Base-by-base conservation (phyloP, 352 stramenopile species). In the Plasmopara muralis region DNA sequence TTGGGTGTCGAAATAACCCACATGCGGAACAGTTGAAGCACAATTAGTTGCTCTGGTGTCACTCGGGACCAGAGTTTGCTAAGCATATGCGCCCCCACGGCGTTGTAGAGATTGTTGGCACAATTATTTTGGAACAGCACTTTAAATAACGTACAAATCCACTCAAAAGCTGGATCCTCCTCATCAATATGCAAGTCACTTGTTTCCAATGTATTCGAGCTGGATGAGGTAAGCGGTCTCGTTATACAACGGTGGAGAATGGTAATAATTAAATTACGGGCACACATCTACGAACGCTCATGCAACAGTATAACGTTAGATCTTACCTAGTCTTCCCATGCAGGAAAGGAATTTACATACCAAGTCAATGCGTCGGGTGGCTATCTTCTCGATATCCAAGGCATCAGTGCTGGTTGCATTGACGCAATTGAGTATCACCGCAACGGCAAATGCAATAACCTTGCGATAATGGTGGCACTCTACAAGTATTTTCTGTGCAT, bases 391-490 rank as follows among this genome's bases (percentile, higher is more conserved):
- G 29, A 57, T 45, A n/a, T 72, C 49, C 0, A 44, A 50, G 0
- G 58, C 20, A 44, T 20, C 43, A 2, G 16, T 56, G 20, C 62
- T 57, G 35, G 40, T 64, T 18, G 65, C 56, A 41, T 84, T 87
- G 38, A 90, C 41, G 55, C 77, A 90, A 54, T 90, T 90, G 9
- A 89, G 48, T 13, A 85, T 41, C 10, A 89, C 47, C 8, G 82
- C 82, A 7, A 70, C 66, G 0, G 72, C 55, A 64, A 85, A 93
- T 6, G 77, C 79, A 20, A 89, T 58, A 44, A 93, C 50, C 53
- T 93, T 93, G 29, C 82, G 82, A 43, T 90, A 62, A 53, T 77
- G 56, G 16, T 93, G 82, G 33, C 76, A 90, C 47, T 93, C 82
- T 9, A 90, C 72, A 20, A 93, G 57, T 5, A 90, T 54, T 90